phyloP scores from a whole-genome alignment of 2,329 filamentous ascomycete genomes.

The Ceratocystis harringtonii region DNA sequence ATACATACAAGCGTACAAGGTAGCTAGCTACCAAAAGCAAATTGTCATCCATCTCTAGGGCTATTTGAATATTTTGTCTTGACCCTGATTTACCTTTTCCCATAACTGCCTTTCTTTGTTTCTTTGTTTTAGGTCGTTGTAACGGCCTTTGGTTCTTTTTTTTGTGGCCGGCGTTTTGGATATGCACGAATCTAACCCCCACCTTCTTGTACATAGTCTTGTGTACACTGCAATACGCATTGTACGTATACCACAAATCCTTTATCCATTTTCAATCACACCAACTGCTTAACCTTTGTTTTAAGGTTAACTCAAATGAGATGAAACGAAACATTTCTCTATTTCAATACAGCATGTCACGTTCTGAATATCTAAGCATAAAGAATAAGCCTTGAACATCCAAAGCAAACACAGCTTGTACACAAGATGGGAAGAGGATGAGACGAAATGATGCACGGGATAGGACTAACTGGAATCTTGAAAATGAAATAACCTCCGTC shows the following conservation, averaged over 20 bases:
- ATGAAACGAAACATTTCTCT: too few relatives aligned
- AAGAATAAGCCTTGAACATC: too few relatives aligned
- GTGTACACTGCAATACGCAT: not conserved
- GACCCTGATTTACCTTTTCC: not conserved
- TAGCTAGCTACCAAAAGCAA: not conserved
- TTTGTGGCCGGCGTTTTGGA: slow-evolving; percentile 1
- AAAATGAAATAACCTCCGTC: too few relatives aligned
- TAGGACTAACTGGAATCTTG: too few relatives aligned
- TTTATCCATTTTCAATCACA: not conserved
- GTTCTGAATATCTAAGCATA: too few relatives aligned
- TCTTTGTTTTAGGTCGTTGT: not conserved
- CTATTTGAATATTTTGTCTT: not conserved
- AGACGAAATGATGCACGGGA: too few relatives aligned
- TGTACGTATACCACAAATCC: not conserved
- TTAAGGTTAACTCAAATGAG: too few relatives aligned
- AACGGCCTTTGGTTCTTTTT: not conserved
- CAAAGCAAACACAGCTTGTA: too few relatives aligned
- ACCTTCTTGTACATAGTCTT: not conserved
- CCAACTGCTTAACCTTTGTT: too few relatives aligned
- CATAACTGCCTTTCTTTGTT: not conserved
- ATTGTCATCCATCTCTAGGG: not conserved
- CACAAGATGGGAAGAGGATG: too few relatives aligned
- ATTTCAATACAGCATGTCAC: too few relatives aligned
- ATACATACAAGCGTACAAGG: not conserved
- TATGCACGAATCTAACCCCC: slow-evolving; percentile 2